These are phyloP conservation scores for Phytophthora uliginosa DNA, from an alignment of 352 stramenopile genomes.

Conservation along the genomic window DNA sequence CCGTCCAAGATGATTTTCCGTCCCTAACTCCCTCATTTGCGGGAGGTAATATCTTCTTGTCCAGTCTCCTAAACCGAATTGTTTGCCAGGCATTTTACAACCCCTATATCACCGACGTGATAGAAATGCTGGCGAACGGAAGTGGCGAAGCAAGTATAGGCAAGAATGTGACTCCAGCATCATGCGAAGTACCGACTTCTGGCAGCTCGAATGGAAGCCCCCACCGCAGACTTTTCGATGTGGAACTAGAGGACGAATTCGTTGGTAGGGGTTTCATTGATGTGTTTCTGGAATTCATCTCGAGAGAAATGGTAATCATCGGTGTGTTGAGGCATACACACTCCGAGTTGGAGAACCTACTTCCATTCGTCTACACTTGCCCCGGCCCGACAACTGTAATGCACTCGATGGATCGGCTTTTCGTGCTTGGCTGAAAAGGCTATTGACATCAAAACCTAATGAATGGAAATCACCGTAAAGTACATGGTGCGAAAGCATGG, in stretches of 20 bases:
- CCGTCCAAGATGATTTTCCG: conserved; percentile 57
- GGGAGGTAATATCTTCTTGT: conserved; percentile 63
- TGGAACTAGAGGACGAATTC: conserved; percentile 50
- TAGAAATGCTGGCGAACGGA: conserved; percentile 59
- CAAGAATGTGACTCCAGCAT: background rate
- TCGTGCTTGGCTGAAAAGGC: conserved; percentile 49
- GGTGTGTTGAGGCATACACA: conserved; percentile 56
- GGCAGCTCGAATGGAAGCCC: background rate
- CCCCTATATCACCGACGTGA: conserved; percentile 76
- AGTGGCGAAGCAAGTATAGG: conserved; percentile 8
- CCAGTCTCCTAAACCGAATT: conserved; percentile 67
- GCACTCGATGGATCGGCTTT: conserved; percentile 63
- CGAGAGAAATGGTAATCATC: conserved; percentile 56
- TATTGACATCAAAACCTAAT: no score
- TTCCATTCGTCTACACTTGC: conserved; percentile 78
- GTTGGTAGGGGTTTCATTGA: conserved; percentile 52
- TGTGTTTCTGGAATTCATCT: conserved; percentile 59
- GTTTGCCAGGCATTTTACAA: conserved; percentile 87
- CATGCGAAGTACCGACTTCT: background rate
- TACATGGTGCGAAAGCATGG: background rate
- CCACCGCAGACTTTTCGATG: conserved; percentile 41
- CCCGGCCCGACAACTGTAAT: conserved; percentile 52
- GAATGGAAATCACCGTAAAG: conserved; percentile 4
- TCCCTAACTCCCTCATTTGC: conserved; percentile 69
- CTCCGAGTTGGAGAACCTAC: conserved; percentile 56